Conservation (phyloP, 352 stramenopile genomes). For the Thalassiosira livingstoniorum region DNA sequence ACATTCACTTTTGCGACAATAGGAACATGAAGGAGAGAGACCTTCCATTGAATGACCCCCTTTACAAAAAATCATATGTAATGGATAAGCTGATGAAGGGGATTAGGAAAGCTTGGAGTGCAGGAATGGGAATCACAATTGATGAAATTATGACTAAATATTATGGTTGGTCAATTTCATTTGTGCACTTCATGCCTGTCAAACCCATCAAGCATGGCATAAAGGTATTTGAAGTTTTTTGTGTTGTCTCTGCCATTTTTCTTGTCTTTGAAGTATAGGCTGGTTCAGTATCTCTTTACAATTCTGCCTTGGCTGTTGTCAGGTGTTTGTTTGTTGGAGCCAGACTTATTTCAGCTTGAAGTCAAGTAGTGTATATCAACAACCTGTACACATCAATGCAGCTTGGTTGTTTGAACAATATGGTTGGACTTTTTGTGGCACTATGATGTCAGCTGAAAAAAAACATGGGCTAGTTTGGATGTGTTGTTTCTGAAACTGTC, state of each 20-base stretch:
- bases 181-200: constrained; percentile 47
- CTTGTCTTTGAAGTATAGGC: constrained; percentile 34
- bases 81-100: constrained; percentile 36
- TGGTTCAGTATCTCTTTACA: constrained; percentile 18
- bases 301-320: constrained; percentile 24
- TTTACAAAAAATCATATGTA: constrained; percentile 38
- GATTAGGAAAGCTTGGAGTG: constrained; percentile 27
- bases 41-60: constrained; percentile 5
- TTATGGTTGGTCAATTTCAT: constrained; percentile 29
- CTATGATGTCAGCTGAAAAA: constrained; percentile 42
- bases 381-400: constrained; percentile 42
- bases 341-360: neutral
- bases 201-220: constrained; percentile 64
- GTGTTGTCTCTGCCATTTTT: constrained; percentile 38
- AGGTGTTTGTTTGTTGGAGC: neutral
- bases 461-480: constrained; percentile 2
- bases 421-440: constrained; percentile 35
- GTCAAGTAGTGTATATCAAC: constrained; percentile 27
- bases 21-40: neutral
- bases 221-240: constrained; percentile 55
- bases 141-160: constrained; percentile 64
- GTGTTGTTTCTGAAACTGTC: constrained; percentile 32
- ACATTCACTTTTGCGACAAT: constrained; percentile 45
- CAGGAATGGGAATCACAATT: constrained; percentile 40
- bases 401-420: constrained; percentile 35